These are phyloP conservation scores for Fusarium sp. DNA, from an alignment of 2,329 filamentous ascomycete genomes.

Conservation along the genomic window DNA sequence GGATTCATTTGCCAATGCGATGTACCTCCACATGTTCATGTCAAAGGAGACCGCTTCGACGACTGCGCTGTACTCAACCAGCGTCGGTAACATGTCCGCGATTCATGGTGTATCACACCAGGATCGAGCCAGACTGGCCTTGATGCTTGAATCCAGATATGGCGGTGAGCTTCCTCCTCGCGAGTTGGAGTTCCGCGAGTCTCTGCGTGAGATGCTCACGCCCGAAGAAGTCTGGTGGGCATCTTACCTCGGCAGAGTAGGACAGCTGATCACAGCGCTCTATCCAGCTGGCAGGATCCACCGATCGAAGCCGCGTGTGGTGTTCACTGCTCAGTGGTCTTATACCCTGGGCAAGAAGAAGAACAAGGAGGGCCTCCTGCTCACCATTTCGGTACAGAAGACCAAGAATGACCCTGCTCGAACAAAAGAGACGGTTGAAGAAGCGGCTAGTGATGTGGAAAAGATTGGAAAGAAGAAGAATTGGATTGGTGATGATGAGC, in stretches of 20 bases:
- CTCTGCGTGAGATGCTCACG: conserved; percentile 65
- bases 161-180: conserved; percentile 70
- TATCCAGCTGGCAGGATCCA: conserved; percentile 69
- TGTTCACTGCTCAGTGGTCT: conserved; percentile 56
- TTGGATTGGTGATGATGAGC: conserved; percentile 55
- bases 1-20: conserved; percentile 68
- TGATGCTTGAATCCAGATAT: conserved; percentile 74
- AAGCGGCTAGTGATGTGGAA: conserved; percentile 58
- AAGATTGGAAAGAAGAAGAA: conserved; percentile 72
- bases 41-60: conserved; percentile 67
- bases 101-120: conserved; percentile 72
- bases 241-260: conserved; percentile 71
- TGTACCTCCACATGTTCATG: conserved; percentile 65
- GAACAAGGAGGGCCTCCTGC: conserved; percentile 55
- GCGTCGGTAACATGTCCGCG: conserved; percentile 70
- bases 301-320: conserved; percentile 54
- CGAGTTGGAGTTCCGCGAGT: conserved; percentile 66
- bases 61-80: conserved; percentile 71
- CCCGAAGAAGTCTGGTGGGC: conserved; percentile 72
- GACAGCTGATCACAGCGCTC: conserved; percentile 66
- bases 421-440: conserved; percentile 55
- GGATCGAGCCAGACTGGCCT: conserved; percentile 69
- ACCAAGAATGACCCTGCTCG: conserved; percentile 53
- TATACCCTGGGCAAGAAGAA: conserved; percentile 55
- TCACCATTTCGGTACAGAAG: conserved; percentile 58